These are phyloP conservation scores for Erodium maritimum DNA, from an alignment of 345 rosid genomes.

Conservation along the genomic window DNA sequence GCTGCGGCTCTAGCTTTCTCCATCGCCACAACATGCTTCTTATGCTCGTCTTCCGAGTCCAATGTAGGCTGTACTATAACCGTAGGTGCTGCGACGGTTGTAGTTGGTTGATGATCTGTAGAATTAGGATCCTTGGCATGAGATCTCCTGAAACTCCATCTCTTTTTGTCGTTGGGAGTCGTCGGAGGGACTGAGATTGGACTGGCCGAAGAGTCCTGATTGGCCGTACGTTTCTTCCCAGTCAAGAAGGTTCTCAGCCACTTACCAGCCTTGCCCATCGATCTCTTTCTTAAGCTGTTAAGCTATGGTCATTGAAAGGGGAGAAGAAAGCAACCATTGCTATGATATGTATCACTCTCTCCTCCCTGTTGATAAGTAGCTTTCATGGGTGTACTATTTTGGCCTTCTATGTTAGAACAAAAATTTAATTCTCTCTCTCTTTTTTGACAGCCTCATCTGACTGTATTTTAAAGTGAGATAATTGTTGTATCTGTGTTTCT, in stretches of 20 bases:
- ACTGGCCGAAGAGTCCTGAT: constrained; percentile 14
- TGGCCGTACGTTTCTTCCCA: constrained; percentile 35
- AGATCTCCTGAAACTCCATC: constrained; percentile 89
- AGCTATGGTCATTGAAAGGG: too few species aligned
- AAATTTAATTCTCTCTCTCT: constrained; percentile 5
- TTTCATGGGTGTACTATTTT: background rate
- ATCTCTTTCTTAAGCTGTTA: constrained; percentile 8
- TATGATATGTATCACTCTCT: constrained; percentile 9
- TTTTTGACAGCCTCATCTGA: constrained; percentile 23
- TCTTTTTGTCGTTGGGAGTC: constrained; percentile 64
- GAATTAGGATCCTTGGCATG: constrained; percentile 29
- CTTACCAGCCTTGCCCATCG: constrained; percentile 79
- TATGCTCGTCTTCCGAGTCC: constrained; percentile 31
- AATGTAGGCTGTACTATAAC: constrained; percentile 1
- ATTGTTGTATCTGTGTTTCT: background rate
- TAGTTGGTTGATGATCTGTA: constrained; percentile 16
- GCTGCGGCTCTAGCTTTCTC: constrained; percentile 32
- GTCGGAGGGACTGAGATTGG: constrained; percentile 22
- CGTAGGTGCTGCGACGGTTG: constrained; percentile 11
- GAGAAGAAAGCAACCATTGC: constrained; percentile 12
- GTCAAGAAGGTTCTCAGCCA: constrained; percentile 66
- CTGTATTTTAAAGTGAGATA: constrained; percentile 8
- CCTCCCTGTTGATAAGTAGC: background rate
- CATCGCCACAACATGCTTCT: constrained; percentile 33
- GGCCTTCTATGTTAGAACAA: background rate